Conservation (phyloP, 257 asterid species). For the Solanum bulbocastanum region DNA sequence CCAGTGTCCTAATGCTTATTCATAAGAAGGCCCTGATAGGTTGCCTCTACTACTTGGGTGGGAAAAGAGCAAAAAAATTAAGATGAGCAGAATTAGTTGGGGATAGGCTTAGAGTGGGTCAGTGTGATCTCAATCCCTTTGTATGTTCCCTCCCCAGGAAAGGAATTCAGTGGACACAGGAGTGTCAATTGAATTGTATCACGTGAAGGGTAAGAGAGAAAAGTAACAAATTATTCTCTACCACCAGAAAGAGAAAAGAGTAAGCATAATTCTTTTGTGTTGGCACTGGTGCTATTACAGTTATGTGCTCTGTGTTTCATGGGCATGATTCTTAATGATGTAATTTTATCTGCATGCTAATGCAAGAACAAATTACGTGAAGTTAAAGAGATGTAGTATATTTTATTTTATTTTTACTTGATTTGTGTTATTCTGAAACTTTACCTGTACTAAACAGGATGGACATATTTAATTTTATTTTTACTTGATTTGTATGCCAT, state of each 20-base stretch:
- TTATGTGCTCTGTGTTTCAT: neutral
- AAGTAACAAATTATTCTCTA: neutral
- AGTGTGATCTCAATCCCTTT: neutral
- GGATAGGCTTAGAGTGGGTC: neutral
- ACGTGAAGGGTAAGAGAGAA: neutral
- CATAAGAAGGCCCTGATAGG: neutral
- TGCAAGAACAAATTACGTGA: neutral
- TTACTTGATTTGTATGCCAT: neutral
- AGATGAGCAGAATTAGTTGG: neutral
- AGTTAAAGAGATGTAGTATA: neutral
- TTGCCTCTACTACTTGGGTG: neutral
- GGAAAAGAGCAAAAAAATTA: neutral
- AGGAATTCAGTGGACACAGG: neutral
- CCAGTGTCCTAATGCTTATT: neutral
- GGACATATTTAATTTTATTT: constrained; percentile 35
- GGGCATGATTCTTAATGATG: neutral
- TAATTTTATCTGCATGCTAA: neutral
- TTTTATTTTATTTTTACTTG: neutral
- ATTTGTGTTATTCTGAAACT: neutral
- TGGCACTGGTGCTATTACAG: neutral
- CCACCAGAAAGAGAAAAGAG: neutral
- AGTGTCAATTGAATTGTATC: neutral
- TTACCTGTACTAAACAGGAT: constrained; percentile 45
- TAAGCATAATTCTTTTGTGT: neutral
- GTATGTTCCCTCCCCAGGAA: neutral